Conservation (phyloP, 2,329 filamentous ascomycete genomes). For the Keithomyces neogunnii region DNA sequence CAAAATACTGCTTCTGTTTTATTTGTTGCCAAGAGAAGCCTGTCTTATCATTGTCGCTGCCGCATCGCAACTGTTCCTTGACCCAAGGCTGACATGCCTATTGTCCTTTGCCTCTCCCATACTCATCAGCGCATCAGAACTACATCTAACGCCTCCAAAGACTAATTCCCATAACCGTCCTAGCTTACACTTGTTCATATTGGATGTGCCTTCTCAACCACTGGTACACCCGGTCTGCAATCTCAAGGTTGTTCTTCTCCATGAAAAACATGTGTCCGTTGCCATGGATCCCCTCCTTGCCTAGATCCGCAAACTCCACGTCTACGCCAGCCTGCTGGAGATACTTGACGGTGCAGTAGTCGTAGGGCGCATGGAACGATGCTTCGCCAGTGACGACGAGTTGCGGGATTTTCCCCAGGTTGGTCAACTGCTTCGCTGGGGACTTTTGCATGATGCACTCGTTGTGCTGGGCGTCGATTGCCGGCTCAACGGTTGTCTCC, state of each 20-base stretch:
- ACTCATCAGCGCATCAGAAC: no score
- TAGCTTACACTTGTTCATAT: no score
- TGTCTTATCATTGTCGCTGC: no score
- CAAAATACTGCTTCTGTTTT: no score
- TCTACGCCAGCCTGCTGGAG: conserved; percentile 37
- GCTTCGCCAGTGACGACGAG: conserved; percentile 40
- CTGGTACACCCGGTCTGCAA: conserved; percentile 12
- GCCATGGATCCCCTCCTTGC: conserved; percentile 35
- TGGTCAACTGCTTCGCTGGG: conserved; percentile 29
- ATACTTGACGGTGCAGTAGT: conserved; percentile 43
- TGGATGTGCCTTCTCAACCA: conserved; percentile 4
- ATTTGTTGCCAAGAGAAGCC: no score
- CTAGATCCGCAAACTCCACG: conserved; percentile 34
- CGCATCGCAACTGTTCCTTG: no score
- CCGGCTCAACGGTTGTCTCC: conserved; percentile 14
- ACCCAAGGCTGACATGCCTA: no score
- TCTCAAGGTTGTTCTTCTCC: conserved; percentile 31
- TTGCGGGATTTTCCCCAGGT: conserved; percentile 35
- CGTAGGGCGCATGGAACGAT: conserved; percentile 41
- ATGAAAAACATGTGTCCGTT: conserved; percentile 43
- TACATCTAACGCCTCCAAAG: no score
- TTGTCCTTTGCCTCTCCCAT: no score
- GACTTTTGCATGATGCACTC: conserved; percentile 20
- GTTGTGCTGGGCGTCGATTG: conserved; percentile 16
- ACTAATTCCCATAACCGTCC: no score